Evolutionary conservation across 805 yeast species (phyloP).

Genomic region (Teunomyces cretensis): DNA sequence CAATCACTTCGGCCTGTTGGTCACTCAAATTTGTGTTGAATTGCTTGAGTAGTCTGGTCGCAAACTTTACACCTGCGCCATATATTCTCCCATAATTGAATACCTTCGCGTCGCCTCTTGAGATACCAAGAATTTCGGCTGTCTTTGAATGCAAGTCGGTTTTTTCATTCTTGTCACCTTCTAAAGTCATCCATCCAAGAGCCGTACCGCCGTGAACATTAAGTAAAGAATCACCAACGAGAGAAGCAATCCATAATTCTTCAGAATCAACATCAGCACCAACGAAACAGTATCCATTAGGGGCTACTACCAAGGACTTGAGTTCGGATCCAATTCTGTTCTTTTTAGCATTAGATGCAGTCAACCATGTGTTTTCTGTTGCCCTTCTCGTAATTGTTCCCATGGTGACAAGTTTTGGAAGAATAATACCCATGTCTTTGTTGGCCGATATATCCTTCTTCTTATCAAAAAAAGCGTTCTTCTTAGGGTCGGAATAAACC

Average conservation of each 20-base stretch:
- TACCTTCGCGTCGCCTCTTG: conserved; percentile 88
- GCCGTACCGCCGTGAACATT: conserved; percentile 94
- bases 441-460: conserved; percentile 21
- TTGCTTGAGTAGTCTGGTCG: conserved; percentile 77
- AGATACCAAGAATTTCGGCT: conserved; percentile 83
- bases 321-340: conserved; percentile 90
- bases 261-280: conserved; percentile 99
- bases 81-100: conserved; percentile 96
- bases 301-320: conserved; percentile 83
- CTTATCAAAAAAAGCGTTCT: conserved; percentile 25
- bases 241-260: conserved; percentile 96
- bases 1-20: conserved; percentile 61
- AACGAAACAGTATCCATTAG: conserved; percentile 84
- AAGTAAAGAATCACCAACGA: conserved; percentile 89
- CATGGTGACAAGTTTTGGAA: conserved; percentile 87
- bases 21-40: conserved; percentile 74
- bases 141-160: conserved; percentile 96
- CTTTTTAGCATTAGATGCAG: conserved; percentile 91
- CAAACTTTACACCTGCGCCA: conserved; percentile 95
- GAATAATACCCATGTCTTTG: conserved; percentile 61
- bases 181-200: conserved; percentile 98
- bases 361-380: conserved; percentile 95
- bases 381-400: conserved; percentile 97
- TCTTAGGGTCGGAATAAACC: conserved; percentile 46
- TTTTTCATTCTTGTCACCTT: conserved; percentile 87